phyloP scores from a whole-genome alignment of 2,329 filamentous ascomycete species.

The Teratosphaeria epicoccoides region DNA sequence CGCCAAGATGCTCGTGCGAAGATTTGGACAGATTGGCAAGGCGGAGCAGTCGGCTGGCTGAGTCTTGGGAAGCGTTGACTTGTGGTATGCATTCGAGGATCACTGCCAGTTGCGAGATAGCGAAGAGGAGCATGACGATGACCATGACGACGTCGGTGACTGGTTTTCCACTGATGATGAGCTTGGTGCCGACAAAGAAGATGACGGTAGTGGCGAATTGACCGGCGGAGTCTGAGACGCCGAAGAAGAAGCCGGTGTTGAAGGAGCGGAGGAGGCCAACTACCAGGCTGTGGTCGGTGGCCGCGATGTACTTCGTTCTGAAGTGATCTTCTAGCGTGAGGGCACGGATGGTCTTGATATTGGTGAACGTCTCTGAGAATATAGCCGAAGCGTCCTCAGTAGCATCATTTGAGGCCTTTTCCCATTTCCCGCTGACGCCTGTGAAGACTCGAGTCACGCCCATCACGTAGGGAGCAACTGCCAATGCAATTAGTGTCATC shows the following conservation, averaged over 20 bases:
- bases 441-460: conserved; percentile 56
- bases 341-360: conserved; percentile 67
- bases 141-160: conserved; percentile 59
- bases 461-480: conserved; percentile 57
- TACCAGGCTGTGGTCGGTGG: conserved; percentile 42
- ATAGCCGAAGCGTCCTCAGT: conserved; percentile 50
- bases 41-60: conserved; percentile 60
- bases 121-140: conserved; percentile 74
- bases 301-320: conserved; percentile 47
- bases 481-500: conserved; percentile 65
- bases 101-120: conserved; percentile 59
- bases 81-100: conserved; percentile 70
- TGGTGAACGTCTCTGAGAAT: conserved; percentile 64
- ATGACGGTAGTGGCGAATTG: conserved; percentile 66
- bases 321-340: conserved; percentile 67
- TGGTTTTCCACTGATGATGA: conserved; percentile 45
- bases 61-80: conserved; percentile 61
- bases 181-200: conserved; percentile 68
- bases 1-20: conserved; percentile 50
- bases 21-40: conserved; percentile 51
- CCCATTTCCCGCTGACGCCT: conserved; percentile 58
- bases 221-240: conserved; percentile 62
- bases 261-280: conserved; percentile 56
- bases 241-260: conserved; percentile 62
- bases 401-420: conserved; percentile 54